Percentiles rank a stretch among this genome's conserved stretches.
phyloP scores from a whole-genome alignment of 2,329 filamentous ascomycete genomes.

The Geosmithia flava region DNA sequence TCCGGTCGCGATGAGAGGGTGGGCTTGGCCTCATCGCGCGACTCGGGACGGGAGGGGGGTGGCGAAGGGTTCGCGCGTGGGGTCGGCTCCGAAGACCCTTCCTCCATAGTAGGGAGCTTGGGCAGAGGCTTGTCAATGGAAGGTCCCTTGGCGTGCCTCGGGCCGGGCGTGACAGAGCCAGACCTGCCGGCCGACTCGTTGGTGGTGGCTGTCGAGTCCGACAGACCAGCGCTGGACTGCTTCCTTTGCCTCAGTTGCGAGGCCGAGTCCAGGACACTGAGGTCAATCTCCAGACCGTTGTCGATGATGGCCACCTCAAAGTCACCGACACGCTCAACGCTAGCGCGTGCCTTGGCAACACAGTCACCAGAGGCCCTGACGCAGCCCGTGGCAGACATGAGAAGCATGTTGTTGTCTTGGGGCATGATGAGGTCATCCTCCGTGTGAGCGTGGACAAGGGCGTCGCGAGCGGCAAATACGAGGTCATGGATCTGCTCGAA shows the following conservation, averaged over 20 bases:
- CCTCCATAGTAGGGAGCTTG: constrained; percentile 42
- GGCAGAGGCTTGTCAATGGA: constrained; percentile 58
- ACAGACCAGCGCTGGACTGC: constrained; percentile 18
- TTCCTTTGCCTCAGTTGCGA: constrained; percentile 18
- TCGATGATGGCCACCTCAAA: constrained; percentile 72
- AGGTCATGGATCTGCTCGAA: constrained; percentile 69
- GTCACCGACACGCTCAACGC: constrained; percentile 82
- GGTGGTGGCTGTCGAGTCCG: constrained; percentile 13
- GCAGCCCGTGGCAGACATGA: constrained; percentile 72
- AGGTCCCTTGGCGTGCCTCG: constrained; percentile 24
- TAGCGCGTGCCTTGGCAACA: constrained; percentile 70
- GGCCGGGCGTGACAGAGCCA: constrained; percentile 21
- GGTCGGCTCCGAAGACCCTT: constrained; percentile 11
- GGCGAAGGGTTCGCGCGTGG: constrained; percentile 19
- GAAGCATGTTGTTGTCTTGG: constrained; percentile 62
- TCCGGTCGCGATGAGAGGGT: constrained; percentile 35
- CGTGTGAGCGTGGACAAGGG: constrained; percentile 55
- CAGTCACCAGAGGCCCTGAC: constrained; percentile 87
- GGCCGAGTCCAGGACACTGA: constrained; percentile 34
- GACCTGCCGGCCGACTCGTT: constrained; percentile 17
- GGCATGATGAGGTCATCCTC: constrained; percentile 69
- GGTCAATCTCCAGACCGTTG: constrained; percentile 34
- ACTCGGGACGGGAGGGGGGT: constrained; percentile 28
- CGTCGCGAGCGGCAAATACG: constrained; percentile 68
- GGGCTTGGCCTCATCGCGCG: constrained; percentile 24